Evolutionary conservation across 2,329 filamentous ascomycete genomes (phyloP), one percentile per base, ranked within the genome.

Genomic region (Piedraia hortae): DNA sequence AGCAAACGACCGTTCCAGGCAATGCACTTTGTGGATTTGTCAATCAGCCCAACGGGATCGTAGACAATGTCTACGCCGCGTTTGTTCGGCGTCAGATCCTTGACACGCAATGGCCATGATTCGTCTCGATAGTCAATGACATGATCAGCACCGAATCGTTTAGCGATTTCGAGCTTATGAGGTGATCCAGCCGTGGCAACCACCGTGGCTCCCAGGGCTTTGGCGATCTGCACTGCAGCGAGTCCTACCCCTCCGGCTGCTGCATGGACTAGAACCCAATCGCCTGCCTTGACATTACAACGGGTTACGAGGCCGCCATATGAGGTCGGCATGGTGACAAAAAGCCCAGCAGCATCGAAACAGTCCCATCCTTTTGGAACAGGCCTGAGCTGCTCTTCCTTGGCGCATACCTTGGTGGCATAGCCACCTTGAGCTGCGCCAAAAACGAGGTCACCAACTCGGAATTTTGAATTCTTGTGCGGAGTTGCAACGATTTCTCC

Each of bases 201-300:
- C n/a, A 93, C 82, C 3, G 60, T 85, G 6, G 82, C 82, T 4
- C 82, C 82, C 22, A 72, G 67, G 0, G 80, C 82, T 48, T 91
- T 91, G 13, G 82, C 82, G 28, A 93, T 66, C 45, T 91, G 82
- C 12, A 93, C 78, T 4, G 82, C 82, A 2, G 80, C 75, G 2
- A 91, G 51, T 0, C 82, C 82, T 6, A 91, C 82, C 9, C 82
- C 82, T 2, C 82, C 82, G 0, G 82, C 82, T 0, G 78, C 82
- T 1, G 82, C 82, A 41, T 93, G 82, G 8, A 93, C 65, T 5
- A 93, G 62, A 2, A 91, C 80, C 46, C 62, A 71, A 37, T 93
- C 82, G 1, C 78, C 78, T 39, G 27, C 48, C 46, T 77, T 69
- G 18, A 91, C 55, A 3, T 62, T 58, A 1, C 77, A 82, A 21